phyloP scores from a whole-genome alignment of 2,329 filamentous ascomycete genomes.

The Phaeosphaeria sp. region DNA sequence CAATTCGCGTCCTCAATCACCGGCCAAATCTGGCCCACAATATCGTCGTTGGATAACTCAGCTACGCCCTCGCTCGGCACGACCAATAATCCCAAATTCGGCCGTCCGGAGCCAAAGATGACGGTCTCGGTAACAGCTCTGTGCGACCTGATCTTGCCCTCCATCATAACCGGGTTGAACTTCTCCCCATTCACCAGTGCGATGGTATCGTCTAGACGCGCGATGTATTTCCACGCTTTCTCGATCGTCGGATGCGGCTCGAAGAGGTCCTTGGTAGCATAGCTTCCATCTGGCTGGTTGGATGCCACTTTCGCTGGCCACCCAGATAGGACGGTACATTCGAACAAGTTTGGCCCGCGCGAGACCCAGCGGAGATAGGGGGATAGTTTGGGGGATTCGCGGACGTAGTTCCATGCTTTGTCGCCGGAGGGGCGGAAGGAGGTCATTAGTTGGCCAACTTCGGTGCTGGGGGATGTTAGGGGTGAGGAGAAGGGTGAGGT shows the following conservation, averaged over 20 bases:
- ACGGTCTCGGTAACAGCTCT: slow-evolving; percentile 62
- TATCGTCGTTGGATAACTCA: slow-evolving; percentile 51
- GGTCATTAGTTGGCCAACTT: slow-evolving; percentile 70
- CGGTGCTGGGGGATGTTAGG: slow-evolving; percentile 56
- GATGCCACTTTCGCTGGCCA: slow-evolving; percentile 45
- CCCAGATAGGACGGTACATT: slow-evolving; percentile 47
- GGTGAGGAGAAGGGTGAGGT: too few relatives aligned
- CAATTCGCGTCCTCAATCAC: slow-evolving; percentile 60
- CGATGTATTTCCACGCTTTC: slow-evolving; percentile 56
- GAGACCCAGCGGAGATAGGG: slow-evolving; percentile 52
- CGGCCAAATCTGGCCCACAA: slow-evolving; percentile 58
- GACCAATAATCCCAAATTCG: slow-evolving; percentile 61
- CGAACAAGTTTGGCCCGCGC: slow-evolving; percentile 49
- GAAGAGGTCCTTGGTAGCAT: slow-evolving; percentile 53
- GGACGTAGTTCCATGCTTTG: slow-evolving; percentile 67
- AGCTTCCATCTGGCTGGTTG: slow-evolving; percentile 26
- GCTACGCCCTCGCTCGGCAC: slow-evolving; percentile 56
- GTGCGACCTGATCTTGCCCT: slow-evolving; percentile 62
- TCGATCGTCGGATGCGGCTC: slow-evolving; percentile 52
- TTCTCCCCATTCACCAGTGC: slow-evolving; percentile 60
- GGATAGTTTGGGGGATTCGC: slow-evolving; percentile 49
- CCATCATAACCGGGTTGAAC: slow-evolving; percentile 57
- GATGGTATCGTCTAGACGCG: slow-evolving; percentile 56
- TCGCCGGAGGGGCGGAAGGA: slow-evolving; percentile 62
- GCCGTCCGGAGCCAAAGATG: slow-evolving; percentile 62